These are phyloP conservation scores for Arthrobotrys pseudoclavata DNA, from an alignment of 2,329 filamentous ascomycete species.

Conservation along the genomic window DNA sequence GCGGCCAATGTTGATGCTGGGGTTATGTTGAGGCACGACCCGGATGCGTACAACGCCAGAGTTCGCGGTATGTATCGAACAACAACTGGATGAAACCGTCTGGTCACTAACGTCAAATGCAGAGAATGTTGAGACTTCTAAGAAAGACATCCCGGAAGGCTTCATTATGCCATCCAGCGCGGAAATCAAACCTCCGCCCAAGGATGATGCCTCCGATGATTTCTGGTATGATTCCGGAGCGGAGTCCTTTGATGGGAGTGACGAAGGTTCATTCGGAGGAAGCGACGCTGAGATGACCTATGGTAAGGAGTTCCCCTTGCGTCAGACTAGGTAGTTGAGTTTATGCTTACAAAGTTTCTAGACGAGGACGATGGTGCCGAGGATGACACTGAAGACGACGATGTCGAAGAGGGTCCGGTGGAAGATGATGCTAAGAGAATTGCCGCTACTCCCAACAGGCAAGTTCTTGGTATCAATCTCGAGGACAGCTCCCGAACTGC, in stretches of 20 bases:
- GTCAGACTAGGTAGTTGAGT: not conserved
- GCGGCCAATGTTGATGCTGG: slow-evolving; percentile 95
- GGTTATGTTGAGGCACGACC: slow-evolving; percentile 83
- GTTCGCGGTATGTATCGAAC: slow-evolving; percentile 58
- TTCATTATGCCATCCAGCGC: slow-evolving; percentile 85
- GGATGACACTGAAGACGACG: slow-evolving; percentile 52
- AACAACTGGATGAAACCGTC: slow-evolving; percentile 66
- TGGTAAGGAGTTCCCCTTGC: slow-evolving; percentile 50
- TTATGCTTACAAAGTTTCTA: slow-evolving; percentile 33
- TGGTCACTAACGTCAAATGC: slow-evolving; percentile 66
- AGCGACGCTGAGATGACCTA: slow-evolving; percentile 64
- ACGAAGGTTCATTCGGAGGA: slow-evolving; percentile 56
- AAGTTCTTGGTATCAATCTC: slow-evolving; percentile 49
- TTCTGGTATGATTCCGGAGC: slow-evolving; percentile 83
- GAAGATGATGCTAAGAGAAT: slow-evolving; percentile 44
- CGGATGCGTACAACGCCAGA: slow-evolving; percentile 76
- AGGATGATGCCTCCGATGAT: slow-evolving; percentile 76
- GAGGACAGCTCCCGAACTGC: slow-evolving; percentile 57
- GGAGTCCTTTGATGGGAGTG: slow-evolving; percentile 62
- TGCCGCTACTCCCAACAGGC: slow-evolving; percentile 41
- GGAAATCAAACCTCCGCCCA: slow-evolving; percentile 73
- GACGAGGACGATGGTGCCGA: slow-evolving; percentile 64
- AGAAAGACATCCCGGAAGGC: slow-evolving; percentile 81
- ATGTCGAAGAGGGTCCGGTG: slow-evolving; percentile 27
- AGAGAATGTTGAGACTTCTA: slow-evolving; percentile 79